Percentiles rank a stretch among this genome's conserved stretches.
Evolutionary conservation across 441 rosid species (phyloP).

Genomic region (Geranium incanum): DNA sequence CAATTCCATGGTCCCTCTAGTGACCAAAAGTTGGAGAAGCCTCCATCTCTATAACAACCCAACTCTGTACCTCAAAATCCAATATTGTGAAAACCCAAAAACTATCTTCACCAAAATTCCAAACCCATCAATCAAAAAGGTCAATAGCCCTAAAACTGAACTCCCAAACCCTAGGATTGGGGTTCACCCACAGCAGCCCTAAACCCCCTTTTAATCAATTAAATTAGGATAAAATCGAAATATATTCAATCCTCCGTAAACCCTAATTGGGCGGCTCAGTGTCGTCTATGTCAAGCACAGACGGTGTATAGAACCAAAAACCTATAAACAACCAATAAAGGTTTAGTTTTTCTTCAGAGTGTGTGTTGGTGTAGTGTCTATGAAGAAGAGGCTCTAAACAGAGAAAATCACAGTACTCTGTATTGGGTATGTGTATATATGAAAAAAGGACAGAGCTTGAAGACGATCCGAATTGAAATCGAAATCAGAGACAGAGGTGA

Average conservation of each 20-base stretch:
- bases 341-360: not conserved
- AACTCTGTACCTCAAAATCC: not conserved
- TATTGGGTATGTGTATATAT: not conserved
- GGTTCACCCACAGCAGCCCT: not conserved
- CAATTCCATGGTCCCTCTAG: not conserved
- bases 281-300: not conserved
- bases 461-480: not conserved
- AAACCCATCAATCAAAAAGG: conserved; percentile 1
- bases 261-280: conserved; percentile 7
- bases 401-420: not conserved
- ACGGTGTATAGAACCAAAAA: not conserved
- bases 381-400: not conserved
- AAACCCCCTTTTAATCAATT: not conserved
- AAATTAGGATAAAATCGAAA: not conserved
- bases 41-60: not conserved
- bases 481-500: not conserved
- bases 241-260: not conserved
- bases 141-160: not conserved
- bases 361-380: conserved; percentile 1
- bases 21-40: not conserved
- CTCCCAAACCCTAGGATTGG: conserved; percentile 1
- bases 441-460: not conserved
- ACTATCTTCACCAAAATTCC: not conserved
- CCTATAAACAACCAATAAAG: not conserved
- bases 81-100: not conserved